Evolutionary conservation across 768 basidiomycete species (phyloP), one percentile per base, ranked within the genome.

Genomic region (Boletus sensibilis): DNA sequence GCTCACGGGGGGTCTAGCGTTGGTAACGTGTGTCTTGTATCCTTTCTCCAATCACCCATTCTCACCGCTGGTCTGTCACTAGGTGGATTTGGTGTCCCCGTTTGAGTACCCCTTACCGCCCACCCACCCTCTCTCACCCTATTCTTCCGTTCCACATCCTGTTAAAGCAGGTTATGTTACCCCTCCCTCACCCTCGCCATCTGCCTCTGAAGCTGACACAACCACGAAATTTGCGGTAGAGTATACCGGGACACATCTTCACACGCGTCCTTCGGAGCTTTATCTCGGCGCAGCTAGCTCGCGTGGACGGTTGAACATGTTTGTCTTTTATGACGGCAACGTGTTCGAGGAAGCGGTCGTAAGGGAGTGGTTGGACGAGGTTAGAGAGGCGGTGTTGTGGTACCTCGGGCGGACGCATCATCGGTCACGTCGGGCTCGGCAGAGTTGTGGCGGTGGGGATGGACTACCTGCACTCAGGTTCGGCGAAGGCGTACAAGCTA

Each of bases 341-440:
- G 78, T 79, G 5, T 83, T 75, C 44, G 72, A 78, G 2, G 68
- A 72, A 5, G 68, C 53, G 1, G 57, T 77, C 10, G 72, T 81
- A 7, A 61, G 52, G 9, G 82, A 82, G 64, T 83, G 80, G 79
- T 54, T 84, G 48, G 63, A 69, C 10, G 82, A 84, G 56, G 71
- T 81, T 5, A 69, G 59, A 35, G 61, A 53, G 11, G 78, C 75
- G 0, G 56, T 71, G 11, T 34, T 67, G 29, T 72, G 66, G 60
- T 76, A 73, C 53, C 64, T 73, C 12, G 64, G 74, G 21, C 57
- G 34, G 51, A 50, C 57, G 7, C 53, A 34, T 46, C 25, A 31
- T 21, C n/a, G 2, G 50, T 38, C 38, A 3, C 21, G 16, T 37
- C 21, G 18, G 16, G 13, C 14, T 23, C 10, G 7, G 35, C 25